Evolutionary conservation across 768 basidiomycete species (phyloP).

Genomic region (Lepiota brunneoincarnata): DNA sequence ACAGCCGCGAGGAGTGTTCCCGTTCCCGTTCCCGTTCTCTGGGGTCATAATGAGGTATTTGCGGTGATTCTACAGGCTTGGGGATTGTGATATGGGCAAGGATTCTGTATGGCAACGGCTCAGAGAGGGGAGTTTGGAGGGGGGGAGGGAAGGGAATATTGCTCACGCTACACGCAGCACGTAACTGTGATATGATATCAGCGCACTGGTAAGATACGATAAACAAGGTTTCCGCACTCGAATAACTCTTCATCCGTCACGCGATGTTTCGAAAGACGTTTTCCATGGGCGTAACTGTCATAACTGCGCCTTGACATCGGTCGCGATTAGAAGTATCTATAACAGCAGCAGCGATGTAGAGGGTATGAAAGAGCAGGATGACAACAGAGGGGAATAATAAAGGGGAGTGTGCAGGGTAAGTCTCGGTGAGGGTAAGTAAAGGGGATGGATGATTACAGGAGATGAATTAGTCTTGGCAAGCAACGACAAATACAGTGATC

Average conservation of each 20-base stretch:
- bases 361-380: neutral
- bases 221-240: slow-evolving; percentile 47
- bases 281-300: slow-evolving; percentile 67
- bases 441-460: neutral
- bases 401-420: neutral
- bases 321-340: slow-evolving; percentile 14
- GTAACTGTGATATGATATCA: slow-evolving; percentile 48
- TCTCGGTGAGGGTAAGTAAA: neutral
- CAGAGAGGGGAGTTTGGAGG: no score
- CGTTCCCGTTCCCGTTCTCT: slow-evolving; percentile 55
- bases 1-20: slow-evolving; percentile 67
- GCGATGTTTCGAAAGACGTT: slow-evolving; percentile 70
- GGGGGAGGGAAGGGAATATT: slow-evolving; percentile 10
- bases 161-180: slow-evolving; percentile 82
- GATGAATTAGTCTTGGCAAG: neutral
- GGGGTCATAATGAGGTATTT: slow-evolving; percentile 20
- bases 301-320: slow-evolving; percentile 76
- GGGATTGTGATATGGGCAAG: slow-evolving; percentile 69
- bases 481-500: slow-evolving; percentile 14
- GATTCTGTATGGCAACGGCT: slow-evolving; percentile 42
- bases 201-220: slow-evolving; percentile 9
- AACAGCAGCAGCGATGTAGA: neutral
- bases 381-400: neutral
- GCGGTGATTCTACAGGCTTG: slow-evolving; percentile 41
- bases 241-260: slow-evolving; percentile 86